Percentiles rank a stretch among this genome's conserved stretches.
Evolutionary conservation across 805 yeast genomes (phyloP).

Genomic region (Myxozyma melibiosi): DNA sequence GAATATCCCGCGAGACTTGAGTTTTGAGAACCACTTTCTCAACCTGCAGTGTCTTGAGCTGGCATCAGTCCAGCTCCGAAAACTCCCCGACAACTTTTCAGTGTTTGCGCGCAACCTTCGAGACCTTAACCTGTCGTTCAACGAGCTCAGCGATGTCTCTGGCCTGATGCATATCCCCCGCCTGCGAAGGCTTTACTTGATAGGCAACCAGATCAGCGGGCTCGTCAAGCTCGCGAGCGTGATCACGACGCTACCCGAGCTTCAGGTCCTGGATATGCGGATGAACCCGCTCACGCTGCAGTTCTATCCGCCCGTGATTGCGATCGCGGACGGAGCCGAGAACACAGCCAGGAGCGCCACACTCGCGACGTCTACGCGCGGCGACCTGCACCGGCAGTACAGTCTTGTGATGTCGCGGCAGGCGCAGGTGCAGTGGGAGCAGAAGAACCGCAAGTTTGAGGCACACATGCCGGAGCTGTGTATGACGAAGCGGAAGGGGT

Average conservation of each 20-base stretch:
- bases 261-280: slow-evolving; percentile 39
- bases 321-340: not conserved
- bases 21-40: slow-evolving; percentile 37
- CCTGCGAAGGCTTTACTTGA: slow-evolving; percentile 37
- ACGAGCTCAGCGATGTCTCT: slow-evolving; percentile 36
- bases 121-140: slow-evolving; percentile 42
- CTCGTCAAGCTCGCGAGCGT: slow-evolving; percentile 33
- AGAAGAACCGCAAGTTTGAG: slow-evolving; percentile 20
- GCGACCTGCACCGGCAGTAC: slow-evolving; percentile 21
- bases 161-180: slow-evolving; percentile 38
- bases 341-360: not conserved
- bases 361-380: not conserved
- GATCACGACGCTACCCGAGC: slow-evolving; percentile 25
- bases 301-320: slow-evolving; percentile 35
- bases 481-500: slow-evolving; percentile 18
- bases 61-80: slow-evolving; percentile 35
- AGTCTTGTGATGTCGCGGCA: slow-evolving; percentile 23
- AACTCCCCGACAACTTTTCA: slow-evolving; percentile 38
- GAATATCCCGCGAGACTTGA: slow-evolving; percentile 27
- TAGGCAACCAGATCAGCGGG: slow-evolving; percentile 36
- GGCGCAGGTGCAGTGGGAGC: slow-evolving; percentile 26
- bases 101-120: slow-evolving; percentile 38
- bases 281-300: slow-evolving; percentile 39
- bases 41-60: slow-evolving; percentile 41
- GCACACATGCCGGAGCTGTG: slow-evolving; percentile 7